A percentile compares a stretch with the other conserved stretches of the same genome.
These are phyloP conservation scores for Kodamaea neixiangensis DNA, from an alignment of 805 yeast species.

Conservation along the genomic window DNA sequence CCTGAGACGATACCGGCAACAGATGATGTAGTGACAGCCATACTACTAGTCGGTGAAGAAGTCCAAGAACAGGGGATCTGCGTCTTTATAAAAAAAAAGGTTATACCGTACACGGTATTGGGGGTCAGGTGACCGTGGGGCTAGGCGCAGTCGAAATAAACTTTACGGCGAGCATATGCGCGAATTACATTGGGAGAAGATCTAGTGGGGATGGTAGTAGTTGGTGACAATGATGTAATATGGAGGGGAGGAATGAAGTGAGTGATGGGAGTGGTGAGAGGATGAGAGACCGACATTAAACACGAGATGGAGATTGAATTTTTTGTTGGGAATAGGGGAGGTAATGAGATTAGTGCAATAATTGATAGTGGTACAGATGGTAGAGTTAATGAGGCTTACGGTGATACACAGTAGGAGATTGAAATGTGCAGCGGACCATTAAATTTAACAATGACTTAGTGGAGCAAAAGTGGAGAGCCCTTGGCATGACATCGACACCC, in stretches of 20 bases:
- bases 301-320: background rate
- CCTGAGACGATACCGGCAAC: conserved; percentile 76
- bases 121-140: background rate
- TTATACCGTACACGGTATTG: background rate
- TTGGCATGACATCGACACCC: no score
- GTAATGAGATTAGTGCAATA: background rate
- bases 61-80: background rate
- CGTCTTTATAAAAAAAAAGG: background rate
- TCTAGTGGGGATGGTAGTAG: background rate
- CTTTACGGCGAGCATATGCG: background rate
- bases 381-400: no score
- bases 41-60: conserved; percentile 9
- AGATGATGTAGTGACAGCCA: conserved; percentile 37
- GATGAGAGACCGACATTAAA: no score
- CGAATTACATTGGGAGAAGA: background rate
- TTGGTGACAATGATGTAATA: background rate
- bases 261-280: background rate
- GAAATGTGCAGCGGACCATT: no score
- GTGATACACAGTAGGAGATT: no score
- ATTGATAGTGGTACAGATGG: no score
- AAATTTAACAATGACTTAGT: no score
- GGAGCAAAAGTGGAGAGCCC: no score
- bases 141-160: background rate
- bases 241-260: background rate
- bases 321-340: background rate